phyloP scores from a whole-genome alignment of 257 asterid genomes.

The Paraleonurus japonicus region DNA sequence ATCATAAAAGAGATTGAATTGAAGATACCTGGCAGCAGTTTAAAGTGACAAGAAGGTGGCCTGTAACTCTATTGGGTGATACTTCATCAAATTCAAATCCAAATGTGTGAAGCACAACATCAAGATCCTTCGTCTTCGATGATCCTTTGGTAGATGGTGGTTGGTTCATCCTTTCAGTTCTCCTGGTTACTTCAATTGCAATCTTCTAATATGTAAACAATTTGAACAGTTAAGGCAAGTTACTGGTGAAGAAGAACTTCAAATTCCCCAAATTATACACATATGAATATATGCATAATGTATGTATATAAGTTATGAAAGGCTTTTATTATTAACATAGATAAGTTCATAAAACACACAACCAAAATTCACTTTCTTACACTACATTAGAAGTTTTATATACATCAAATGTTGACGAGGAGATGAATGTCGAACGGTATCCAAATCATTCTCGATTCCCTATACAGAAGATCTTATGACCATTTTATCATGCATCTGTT shows the following conservation, averaged over 20 bases:
- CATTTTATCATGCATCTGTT: background rate
- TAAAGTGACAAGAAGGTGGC: conserved; percentile 52
- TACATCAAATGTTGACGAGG: background rate
- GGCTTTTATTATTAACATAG: background rate
- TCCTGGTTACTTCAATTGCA: background rate
- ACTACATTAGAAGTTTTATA: background rate
- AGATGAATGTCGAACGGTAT: background rate
- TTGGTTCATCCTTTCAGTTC: conserved; percentile 26
- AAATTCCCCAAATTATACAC: background rate
- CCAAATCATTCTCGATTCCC: background rate
- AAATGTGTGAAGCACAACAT: conserved; percentile 46
- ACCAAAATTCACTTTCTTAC: background rate
- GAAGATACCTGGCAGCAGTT: conserved; percentile 70
- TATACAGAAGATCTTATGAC: background rate
- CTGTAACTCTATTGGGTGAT: conserved; percentile 57
- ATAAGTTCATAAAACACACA: background rate
- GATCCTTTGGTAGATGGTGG: conserved; percentile 19
- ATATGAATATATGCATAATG: no score
- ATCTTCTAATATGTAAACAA: background rate
- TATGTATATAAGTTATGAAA: no score
- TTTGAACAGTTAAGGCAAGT: background rate
- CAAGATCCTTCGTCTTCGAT: conserved; percentile 46
- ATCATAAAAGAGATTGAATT: background rate
- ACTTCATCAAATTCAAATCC: conserved; percentile 73
- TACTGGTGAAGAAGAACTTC: no score